Percentiles rank a stretch among this genome's conserved stretches.
phyloP scores from a whole-genome alignment of 352 stramenopile species.

The Globisporangium spiculum region DNA sequence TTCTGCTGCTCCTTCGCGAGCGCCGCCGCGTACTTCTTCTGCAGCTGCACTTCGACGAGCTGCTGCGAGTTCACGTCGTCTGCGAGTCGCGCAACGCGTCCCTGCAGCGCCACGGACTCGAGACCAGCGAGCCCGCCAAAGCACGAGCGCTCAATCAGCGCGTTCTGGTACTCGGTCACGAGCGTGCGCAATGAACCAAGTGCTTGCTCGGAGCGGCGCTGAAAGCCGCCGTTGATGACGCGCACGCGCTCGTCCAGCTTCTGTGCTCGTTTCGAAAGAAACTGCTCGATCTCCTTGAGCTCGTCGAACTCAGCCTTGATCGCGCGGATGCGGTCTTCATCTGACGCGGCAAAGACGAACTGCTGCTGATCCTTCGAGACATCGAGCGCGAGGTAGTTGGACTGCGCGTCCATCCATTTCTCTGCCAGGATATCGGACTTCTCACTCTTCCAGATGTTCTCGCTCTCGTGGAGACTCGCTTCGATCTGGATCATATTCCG shows the following conservation, averaged over 20 bases:
- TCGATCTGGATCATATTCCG: constrained; percentile 82
- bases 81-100: constrained; percentile 60
- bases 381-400: constrained; percentile 33
- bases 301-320: constrained; percentile 59
- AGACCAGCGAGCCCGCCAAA: constrained; percentile 60
- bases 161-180: constrained; percentile 45
- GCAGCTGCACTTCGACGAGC: constrained; percentile 68
- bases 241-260: constrained; percentile 72
- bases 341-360: constrained; percentile 41
- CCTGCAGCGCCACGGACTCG: constrained; percentile 54
- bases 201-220: constrained; percentile 43
- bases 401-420: constrained; percentile 44
- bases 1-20: constrained; percentile 29
- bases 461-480: constrained; percentile 40
- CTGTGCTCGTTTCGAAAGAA: constrained; percentile 58
- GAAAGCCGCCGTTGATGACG: constrained; percentile 63
- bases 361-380: constrained; percentile 20
- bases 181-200: constrained; percentile 32
- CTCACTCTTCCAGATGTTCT: constrained; percentile 39
- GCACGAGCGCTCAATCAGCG: constrained; percentile 61
- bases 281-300: constrained; percentile 60
- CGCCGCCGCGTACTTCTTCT: constrained; percentile 60
- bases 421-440: constrained; percentile 18
- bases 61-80: constrained; percentile 77
- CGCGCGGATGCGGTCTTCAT: constrained; percentile 46